Evolutionary conservation across 768 basidiomycete genomes (phyloP).

Genomic region (Ramaria sp.): DNA sequence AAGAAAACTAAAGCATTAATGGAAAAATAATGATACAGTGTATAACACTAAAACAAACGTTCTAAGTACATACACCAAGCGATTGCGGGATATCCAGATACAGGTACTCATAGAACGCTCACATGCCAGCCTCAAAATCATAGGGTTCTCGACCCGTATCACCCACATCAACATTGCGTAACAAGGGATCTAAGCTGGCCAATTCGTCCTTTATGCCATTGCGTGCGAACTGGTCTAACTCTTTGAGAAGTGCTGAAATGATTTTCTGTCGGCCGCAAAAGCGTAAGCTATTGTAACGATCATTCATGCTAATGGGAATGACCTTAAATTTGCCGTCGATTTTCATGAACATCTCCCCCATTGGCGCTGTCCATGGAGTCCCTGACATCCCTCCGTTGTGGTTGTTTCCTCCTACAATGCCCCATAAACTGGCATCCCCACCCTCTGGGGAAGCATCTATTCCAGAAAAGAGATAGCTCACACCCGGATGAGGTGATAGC

Average conservation of each 20-base stretch:
- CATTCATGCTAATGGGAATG: background rate
- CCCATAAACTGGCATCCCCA: conserved; percentile 55
- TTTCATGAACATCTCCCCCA: conserved; percentile 70
- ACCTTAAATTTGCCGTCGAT: conserved; percentile 83
- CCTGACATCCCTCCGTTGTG: conserved; percentile 24
- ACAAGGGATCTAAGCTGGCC: conserved; percentile 67
- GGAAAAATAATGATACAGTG: background rate
- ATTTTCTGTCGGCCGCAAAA: conserved; percentile 52
- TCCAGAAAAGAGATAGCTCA: conserved; percentile 63
- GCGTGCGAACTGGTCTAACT: conserved; percentile 74
- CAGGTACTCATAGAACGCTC: background rate
- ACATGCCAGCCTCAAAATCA: conserved; percentile 28
- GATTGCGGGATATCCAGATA: background rate
- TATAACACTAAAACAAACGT: conserved; percentile 1
- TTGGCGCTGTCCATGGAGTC: conserved; percentile 46
- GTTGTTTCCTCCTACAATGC: conserved; percentile 45
- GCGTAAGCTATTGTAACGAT: background rate
- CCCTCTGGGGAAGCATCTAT: conserved; percentile 30
- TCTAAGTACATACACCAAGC: background rate
- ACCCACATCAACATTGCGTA: conserved; percentile 42
- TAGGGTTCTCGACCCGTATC: conserved; percentile 31
- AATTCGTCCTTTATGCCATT: conserved; percentile 76
- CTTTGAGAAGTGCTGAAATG: conserved; percentile 66
- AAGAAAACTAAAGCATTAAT: no score
- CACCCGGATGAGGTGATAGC: conserved; percentile 71